These are phyloP conservation scores for Ustilago nuda DNA, from an alignment of 1,284 basidiomycete genomes.

Conservation along the genomic window DNA sequence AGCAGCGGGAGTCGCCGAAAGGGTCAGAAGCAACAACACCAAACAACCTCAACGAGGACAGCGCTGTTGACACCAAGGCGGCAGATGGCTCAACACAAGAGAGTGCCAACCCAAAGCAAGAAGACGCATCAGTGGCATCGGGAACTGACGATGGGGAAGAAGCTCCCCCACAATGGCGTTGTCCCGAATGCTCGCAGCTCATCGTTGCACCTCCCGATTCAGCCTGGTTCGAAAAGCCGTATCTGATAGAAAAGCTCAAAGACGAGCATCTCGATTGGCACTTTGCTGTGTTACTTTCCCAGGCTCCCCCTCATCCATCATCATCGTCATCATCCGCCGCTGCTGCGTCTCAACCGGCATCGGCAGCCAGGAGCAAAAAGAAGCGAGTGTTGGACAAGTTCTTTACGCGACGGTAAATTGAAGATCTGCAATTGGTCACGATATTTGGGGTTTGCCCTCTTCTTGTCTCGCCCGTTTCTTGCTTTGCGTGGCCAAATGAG, in stretches of 20 bases:
- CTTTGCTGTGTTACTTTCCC: constrained; percentile 56
- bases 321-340: not conserved
- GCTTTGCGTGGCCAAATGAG: constrained; percentile 8
- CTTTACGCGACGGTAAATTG: constrained; percentile 28
- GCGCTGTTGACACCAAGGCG: not conserved
- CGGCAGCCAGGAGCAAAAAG: constrained; percentile 23
- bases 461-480: constrained; percentile 3
- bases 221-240: constrained; percentile 45
- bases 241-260: constrained; percentile 40
- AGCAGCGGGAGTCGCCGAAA: constrained; percentile 2
- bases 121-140: not conserved
- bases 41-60: not conserved
- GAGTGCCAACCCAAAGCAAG: not conserved
- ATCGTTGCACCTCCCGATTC: constrained; percentile 30
- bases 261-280: constrained; percentile 63
- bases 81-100: not conserved
- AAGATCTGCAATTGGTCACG: not conserved
- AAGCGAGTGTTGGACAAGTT: constrained; percentile 42
- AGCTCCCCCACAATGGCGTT: constrained; percentile 42
- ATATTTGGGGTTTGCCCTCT: constrained; percentile 28
- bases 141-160: constrained; percentile 15
- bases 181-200: constrained; percentile 48
- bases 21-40: constrained; percentile 1
- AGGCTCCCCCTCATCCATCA: constrained; percentile 17
- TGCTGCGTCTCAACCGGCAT: not conserved